A percentile compares a stretch with the other conserved stretches of the same genome.
Evolutionary conservation across 2,329 filamentous ascomycete species (phyloP).

Genomic region (Cladosporium phlei): DNA sequence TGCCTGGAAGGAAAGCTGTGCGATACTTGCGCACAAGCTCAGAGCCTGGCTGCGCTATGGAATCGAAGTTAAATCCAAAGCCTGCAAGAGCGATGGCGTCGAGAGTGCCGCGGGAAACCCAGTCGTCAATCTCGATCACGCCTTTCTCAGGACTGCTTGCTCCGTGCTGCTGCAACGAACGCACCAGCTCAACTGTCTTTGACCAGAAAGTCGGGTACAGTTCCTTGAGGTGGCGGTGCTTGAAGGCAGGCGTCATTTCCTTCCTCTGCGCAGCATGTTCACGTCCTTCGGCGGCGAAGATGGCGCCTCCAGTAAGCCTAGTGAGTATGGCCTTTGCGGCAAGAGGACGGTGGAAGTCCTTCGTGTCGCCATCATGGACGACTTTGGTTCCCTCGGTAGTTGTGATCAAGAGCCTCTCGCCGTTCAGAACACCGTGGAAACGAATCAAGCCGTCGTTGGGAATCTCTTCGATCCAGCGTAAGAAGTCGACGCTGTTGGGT

Average conservation of each 20-base stretch:
- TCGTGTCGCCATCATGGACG: conserved; percentile 49
- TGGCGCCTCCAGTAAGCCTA: conserved; percentile 31
- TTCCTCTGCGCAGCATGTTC: conserved; percentile 56
- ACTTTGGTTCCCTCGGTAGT: conserved; percentile 44
- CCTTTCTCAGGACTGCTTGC: neutral
- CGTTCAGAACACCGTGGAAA: conserved; percentile 41
- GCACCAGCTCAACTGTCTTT: conserved; percentile 43
- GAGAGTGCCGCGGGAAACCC: conserved; percentile 49
- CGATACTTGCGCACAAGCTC: conserved; percentile 39
- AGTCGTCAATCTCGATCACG: conserved; percentile 42
- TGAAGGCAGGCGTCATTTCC: conserved; percentile 74
- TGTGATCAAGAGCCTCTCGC: conserved; percentile 38
- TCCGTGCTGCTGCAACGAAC: neutral
- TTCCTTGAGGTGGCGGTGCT: conserved; percentile 80
- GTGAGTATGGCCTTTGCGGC: conserved; percentile 41
- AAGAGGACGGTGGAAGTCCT: conserved; percentile 51
- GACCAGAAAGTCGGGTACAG: conserved; percentile 80
- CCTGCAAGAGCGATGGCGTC: conserved; percentile 56
- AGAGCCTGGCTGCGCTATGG: conserved; percentile 38
- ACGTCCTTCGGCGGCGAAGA: conserved; percentile 15
- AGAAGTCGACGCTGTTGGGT: conserved; percentile 35
- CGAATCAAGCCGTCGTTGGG: conserved; percentile 49
- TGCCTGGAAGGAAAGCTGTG: conserved; percentile 20
- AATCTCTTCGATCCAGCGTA: conserved; percentile 44
- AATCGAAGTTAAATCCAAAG: conserved; percentile 53